Conservation (phyloP, 805 yeast genomes). For the Candida loeiensis region DNA sequence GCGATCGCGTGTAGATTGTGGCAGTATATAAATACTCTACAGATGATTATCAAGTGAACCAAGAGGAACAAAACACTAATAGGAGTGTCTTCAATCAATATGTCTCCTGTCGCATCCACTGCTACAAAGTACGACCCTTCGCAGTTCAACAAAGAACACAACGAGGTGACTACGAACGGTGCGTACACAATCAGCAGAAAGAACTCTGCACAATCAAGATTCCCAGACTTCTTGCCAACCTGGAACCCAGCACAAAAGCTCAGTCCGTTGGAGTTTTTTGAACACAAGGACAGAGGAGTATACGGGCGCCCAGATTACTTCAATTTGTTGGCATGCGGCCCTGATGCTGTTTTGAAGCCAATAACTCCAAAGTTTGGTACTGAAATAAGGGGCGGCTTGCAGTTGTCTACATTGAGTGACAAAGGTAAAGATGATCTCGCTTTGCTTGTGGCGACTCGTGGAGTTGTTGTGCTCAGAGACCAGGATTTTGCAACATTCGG, state of each 20-base stretch:
- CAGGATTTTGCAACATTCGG: conserved; percentile 35
- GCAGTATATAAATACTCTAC: neutral
- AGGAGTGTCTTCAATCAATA: neutral
- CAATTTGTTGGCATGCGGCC: conserved; percentile 19
- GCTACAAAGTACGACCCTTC: conserved; percentile 22
- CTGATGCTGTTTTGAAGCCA: conserved; percentile 14
- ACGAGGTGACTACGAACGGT: conserved; percentile 20
- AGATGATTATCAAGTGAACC: too few relatives aligned
- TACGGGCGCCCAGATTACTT: conserved; percentile 21
- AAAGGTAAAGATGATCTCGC: conserved; percentile 33
- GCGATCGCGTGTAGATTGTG: neutral
- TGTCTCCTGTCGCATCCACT: conserved; percentile 15
- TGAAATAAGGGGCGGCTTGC: conserved; percentile 26
- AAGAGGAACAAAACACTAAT: neutral
- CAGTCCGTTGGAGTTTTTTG: conserved; percentile 24
- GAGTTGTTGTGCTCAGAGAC: conserved; percentile 32
- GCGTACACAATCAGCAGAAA: conserved; percentile 24
- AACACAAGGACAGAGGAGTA: conserved; percentile 28
- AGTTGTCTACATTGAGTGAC: conserved; percentile 24
- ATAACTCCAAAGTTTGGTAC: conserved; percentile 34
- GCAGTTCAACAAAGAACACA: conserved; percentile 21
- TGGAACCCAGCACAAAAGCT: conserved; percentile 33
- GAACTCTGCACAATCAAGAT: conserved; percentile 20
- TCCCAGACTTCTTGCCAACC: conserved; percentile 30
- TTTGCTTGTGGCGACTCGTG: conserved; percentile 29